These are phyloP conservation scores for Houttuynia cordata DNA, from an alignment of 164 flowering plant species.

Conservation along the genomic window DNA sequence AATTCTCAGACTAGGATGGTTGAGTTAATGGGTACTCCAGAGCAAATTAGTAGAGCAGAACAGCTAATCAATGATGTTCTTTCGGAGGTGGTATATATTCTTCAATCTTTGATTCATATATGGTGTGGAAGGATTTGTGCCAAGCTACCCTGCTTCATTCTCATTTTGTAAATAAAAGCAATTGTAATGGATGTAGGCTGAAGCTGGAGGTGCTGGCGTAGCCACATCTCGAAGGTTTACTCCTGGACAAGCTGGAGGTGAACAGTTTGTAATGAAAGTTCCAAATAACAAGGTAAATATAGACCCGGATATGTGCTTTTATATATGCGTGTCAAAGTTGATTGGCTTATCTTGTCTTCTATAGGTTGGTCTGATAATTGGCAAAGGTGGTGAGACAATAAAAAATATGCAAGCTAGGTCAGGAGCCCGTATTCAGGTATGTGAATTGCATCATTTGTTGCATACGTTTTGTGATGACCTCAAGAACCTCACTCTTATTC, in stretches of 20 bases:
- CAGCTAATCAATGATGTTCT: slow-evolving; percentile 78
- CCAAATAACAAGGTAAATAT: slow-evolving; percentile 64
- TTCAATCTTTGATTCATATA: neutral
- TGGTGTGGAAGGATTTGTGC: neutral
- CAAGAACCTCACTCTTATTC: too few species aligned
- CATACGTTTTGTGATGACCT: too few species aligned
- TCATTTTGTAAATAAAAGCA: too few species aligned
- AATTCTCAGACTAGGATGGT: slow-evolving; percentile 49
- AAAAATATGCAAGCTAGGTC: slow-evolving; percentile 77
- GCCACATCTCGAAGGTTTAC: slow-evolving; percentile 35
- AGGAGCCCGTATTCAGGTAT: slow-evolving; percentile 93
- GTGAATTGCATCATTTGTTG: neutral
- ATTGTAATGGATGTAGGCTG: slow-evolving; percentile 36
- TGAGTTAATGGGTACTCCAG: slow-evolving; percentile 87
- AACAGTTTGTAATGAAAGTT: slow-evolving; percentile 48
- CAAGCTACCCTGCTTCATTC: neutral
- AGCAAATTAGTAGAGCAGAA: slow-evolving; percentile 81
- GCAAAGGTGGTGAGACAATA: slow-evolving; percentile 93
- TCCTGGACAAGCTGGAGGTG: slow-evolving; percentile 34
- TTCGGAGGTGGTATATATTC: slow-evolving; percentile 42
- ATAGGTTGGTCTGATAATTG: slow-evolving; percentile 91
- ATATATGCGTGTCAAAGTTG: neutral
- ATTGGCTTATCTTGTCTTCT: neutral
- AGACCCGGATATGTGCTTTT: neutral
- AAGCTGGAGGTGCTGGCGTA: slow-evolving; percentile 61